Evolutionary conservation across 164 flowering plant genomes (phyloP).

Genomic region (Houttuynia cordata): DNA sequence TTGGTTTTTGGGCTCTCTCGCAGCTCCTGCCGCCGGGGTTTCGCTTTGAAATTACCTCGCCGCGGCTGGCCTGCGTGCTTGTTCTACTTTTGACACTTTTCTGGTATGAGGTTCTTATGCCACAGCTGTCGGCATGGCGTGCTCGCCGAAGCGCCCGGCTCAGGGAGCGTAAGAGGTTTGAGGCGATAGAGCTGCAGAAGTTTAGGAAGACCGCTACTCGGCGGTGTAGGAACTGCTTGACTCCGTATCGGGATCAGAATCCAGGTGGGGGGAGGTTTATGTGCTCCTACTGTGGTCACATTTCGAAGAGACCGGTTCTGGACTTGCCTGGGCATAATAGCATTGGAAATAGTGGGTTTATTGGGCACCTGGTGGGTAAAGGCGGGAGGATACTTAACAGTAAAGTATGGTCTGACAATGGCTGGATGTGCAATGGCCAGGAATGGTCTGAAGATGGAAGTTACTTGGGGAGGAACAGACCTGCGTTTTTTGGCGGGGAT

Average conservation of each 20-base stretch:
- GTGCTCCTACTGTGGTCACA: constrained; percentile 96
- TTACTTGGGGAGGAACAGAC: constrained; percentile 41
- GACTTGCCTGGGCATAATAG: constrained; percentile 51
- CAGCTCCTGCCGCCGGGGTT: constrained; percentile 86
- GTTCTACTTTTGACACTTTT: constrained; percentile 79
- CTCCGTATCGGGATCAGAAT: constrained; percentile 82
- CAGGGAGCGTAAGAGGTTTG: constrained; percentile 62
- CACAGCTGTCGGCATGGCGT: constrained; percentile 83
- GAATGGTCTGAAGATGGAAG: constrained; percentile 69
- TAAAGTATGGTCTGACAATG: constrained; percentile 62
- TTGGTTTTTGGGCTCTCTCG: constrained; percentile 86
- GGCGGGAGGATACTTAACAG: constrained; percentile 73
- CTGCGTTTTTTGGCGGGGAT: constrained; percentile 33
- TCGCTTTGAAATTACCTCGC: constrained; percentile 83
- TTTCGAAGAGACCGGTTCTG: constrained; percentile 81
- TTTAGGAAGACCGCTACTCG: constrained; percentile 79
- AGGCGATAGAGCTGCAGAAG: constrained; percentile 84
- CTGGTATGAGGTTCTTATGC: constrained; percentile 99
- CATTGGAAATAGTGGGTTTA: constrained; percentile 44
- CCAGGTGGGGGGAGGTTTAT: constrained; percentile 89
- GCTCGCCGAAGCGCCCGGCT: constrained; percentile 60
- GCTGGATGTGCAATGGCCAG: constrained; percentile 53
- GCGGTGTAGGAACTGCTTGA: constrained; percentile 76
- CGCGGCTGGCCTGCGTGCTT: constrained; percentile 81
- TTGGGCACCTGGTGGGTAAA: constrained; percentile 64